phyloP scores from a whole-genome alignment of 1,139 yeast genomes.

The Suhomyces wounanorum region DNA sequence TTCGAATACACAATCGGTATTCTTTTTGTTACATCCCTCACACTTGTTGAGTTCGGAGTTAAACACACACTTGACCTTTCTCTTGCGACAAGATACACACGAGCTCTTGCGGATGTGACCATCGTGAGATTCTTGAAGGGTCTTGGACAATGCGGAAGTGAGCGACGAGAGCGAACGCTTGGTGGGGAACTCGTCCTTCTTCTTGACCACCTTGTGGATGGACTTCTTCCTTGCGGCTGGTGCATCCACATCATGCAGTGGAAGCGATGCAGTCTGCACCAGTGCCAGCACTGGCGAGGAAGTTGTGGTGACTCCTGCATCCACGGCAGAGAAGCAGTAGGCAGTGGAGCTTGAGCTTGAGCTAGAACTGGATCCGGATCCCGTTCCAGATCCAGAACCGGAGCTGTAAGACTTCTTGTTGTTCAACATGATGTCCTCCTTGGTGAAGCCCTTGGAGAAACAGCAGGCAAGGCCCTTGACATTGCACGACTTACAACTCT shows the following conservation, averaged over 20 bases:
- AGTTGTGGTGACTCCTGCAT: background rate
- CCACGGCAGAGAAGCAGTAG: constrained; percentile 1
- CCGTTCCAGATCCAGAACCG: background rate
- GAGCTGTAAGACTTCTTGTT: constrained; percentile 19
- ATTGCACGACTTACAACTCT: constrained; percentile 52
- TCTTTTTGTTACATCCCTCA: constrained; percentile 41
- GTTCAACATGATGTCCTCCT: constrained; percentile 49
- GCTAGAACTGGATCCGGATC: background rate
- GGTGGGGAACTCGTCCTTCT: constrained; percentile 9
- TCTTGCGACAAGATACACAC: constrained; percentile 39
- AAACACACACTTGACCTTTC: constrained; percentile 42
- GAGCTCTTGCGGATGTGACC: constrained; percentile 32
- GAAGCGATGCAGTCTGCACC: constrained; percentile 7
- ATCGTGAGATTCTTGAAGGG: constrained; percentile 15
- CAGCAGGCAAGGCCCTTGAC: constrained; percentile 46
- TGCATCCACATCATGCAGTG: constrained; percentile 7
- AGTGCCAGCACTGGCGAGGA: constrained; percentile 11
- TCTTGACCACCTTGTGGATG: constrained; percentile 10
- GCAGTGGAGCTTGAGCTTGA: too few relatives aligned
- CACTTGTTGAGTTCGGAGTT: constrained; percentile 32
- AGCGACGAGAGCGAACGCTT: constrained; percentile 13
- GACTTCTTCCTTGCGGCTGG: constrained; percentile 8
- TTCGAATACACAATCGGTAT: constrained; percentile 36
- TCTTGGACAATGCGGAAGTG: constrained; percentile 15
- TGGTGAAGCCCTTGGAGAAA: constrained; percentile 61